A percentile compares a stretch with the other conserved stretches of the same genome.
phyloP scores from a whole-genome alignment of 2,329 filamentous ascomycete species.

The Verticillium albo-atrum region DNA sequence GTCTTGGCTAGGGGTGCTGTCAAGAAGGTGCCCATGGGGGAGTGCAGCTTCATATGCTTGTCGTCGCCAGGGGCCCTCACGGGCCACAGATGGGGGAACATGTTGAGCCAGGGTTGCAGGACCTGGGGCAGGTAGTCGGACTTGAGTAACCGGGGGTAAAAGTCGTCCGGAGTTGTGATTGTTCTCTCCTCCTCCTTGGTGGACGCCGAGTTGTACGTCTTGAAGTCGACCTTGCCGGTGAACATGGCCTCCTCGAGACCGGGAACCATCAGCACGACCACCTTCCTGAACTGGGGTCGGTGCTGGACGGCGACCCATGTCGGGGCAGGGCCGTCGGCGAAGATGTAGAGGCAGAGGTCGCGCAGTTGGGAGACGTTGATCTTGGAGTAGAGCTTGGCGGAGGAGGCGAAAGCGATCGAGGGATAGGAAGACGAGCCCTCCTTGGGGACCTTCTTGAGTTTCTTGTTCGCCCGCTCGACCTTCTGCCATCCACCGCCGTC shows the following conservation, averaged over 20 bases:
- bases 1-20: constrained; percentile 66
- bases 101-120: constrained; percentile 66
- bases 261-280: constrained; percentile 87
- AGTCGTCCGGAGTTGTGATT: constrained; percentile 51
- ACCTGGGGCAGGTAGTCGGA: constrained; percentile 46
- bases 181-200: constrained; percentile 17
- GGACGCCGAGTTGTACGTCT: constrained; percentile 31
- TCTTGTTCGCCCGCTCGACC: constrained; percentile 50
- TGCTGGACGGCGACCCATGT: constrained; percentile 62
- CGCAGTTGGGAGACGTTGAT: constrained; percentile 60
- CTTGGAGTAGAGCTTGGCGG: constrained; percentile 54
- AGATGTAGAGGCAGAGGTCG: constrained; percentile 60
- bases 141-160: constrained; percentile 51
- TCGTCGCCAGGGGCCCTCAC: constrained; percentile 84
- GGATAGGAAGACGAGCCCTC: constrained; percentile 54
- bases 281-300: constrained; percentile 65
- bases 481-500: constrained; percentile 48
- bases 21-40: constrained; percentile 80
- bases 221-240: constrained; percentile 51
- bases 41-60: constrained; percentile 75
- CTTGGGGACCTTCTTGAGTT: constrained; percentile 57
- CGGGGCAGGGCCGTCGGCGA: constrained; percentile 60
- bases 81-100: constrained; percentile 88
- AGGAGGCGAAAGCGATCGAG: constrained; percentile 51
- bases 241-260: constrained; percentile 91